phyloP scores from a whole-genome alignment of 2,329 filamentous ascomycete genomes.

The Exophiala mesophila region DNA sequence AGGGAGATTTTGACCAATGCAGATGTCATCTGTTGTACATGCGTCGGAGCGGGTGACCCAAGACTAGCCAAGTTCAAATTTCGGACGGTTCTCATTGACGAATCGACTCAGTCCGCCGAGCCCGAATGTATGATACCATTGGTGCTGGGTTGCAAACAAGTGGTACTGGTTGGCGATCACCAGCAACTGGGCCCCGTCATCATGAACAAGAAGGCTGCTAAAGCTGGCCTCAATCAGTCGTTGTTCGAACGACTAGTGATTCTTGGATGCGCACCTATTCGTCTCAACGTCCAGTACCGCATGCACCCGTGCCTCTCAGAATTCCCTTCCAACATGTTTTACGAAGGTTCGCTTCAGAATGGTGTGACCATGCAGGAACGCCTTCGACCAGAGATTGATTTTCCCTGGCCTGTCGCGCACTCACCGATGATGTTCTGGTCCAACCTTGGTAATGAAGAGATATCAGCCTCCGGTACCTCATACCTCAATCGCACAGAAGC shows the following conservation, averaged over 20 bases:
- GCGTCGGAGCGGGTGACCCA: slow-evolving; percentile 93
- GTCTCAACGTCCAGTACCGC: slow-evolving; percentile 93
- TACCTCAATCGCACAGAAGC: slow-evolving; percentile 98
- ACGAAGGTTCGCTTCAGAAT: slow-evolving; percentile 94
- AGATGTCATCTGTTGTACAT: slow-evolving; percentile 98
- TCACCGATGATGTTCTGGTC: slow-evolving; percentile 99
- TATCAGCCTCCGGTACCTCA: slow-evolving; percentile 93
- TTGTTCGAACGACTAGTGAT: slow-evolving; percentile 94
- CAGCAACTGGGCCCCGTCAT: slow-evolving; percentile 97
- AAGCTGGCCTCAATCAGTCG: slow-evolving; percentile 96
- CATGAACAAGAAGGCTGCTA: slow-evolving; percentile 99
- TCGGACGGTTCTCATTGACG: slow-evolving; percentile 93
- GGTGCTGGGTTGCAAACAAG: slow-evolving; percentile 95
- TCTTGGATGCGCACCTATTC: slow-evolving; percentile 82
- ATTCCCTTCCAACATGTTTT: slow-evolving; percentile 99
- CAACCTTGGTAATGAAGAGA: slow-evolving; percentile 95
- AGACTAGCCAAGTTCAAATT: slow-evolving; percentile 97
- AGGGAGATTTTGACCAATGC: slow-evolving; percentile 92
- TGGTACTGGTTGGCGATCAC: slow-evolving; percentile 97
- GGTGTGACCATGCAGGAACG: slow-evolving; percentile 87
- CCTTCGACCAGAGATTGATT: slow-evolving; percentile 88
- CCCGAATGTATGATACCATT: slow-evolving; percentile 98
- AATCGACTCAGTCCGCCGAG: slow-evolving; percentile 96
- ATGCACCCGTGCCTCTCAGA: slow-evolving; percentile 98
- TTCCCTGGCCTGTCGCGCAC: slow-evolving; percentile 92